These are phyloP conservation scores for Arthrocladium fulminans DNA, from an alignment of 2,329 filamentous ascomycete species.

Conservation along the genomic window DNA sequence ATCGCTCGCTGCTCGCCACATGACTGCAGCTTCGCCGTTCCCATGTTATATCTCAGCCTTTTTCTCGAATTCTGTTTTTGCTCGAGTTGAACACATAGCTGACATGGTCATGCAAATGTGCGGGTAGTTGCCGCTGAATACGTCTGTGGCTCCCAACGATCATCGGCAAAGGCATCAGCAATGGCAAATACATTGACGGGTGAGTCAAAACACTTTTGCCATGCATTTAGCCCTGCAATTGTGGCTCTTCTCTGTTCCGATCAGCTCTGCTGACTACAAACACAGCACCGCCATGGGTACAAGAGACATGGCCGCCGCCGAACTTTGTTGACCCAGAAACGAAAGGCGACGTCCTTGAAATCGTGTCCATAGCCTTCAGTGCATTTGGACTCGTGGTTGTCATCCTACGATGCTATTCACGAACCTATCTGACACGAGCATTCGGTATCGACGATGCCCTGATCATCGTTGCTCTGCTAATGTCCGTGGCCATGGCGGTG, in stretches of 20 bases:
- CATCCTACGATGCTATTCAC: conserved; percentile 24
- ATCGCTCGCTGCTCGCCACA: too few species aligned
- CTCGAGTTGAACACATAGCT: too few species aligned
- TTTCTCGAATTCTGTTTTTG: too few species aligned
- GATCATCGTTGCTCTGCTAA: conserved; percentile 14
- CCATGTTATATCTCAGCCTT: too few species aligned
- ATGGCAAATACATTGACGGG: conserved; percentile 1
- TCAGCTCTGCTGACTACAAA: background rate
- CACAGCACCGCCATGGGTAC: conserved; percentile 7
- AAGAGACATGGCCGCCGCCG: conserved; percentile 24
- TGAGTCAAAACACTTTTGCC: background rate
- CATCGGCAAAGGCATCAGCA: background rate
- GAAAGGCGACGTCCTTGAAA: conserved; percentile 20
- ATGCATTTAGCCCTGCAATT: too few species aligned
- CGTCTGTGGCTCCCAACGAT: background rate
- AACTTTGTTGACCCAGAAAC: conserved; percentile 26
- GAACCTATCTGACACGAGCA: conserved; percentile 23
- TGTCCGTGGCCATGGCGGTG: conserved; percentile 13
- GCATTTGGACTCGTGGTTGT: conserved; percentile 21
- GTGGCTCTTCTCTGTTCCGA: too few species aligned
- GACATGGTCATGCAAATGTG: background rate
- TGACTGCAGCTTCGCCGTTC: too few species aligned
- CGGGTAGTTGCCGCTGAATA: background rate
- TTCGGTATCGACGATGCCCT: conserved; percentile 21
- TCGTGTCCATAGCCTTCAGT: conserved; percentile 23